phyloP scores from a whole-genome alignment of 257 asterid species.

The Ilex aquifolium region DNA sequence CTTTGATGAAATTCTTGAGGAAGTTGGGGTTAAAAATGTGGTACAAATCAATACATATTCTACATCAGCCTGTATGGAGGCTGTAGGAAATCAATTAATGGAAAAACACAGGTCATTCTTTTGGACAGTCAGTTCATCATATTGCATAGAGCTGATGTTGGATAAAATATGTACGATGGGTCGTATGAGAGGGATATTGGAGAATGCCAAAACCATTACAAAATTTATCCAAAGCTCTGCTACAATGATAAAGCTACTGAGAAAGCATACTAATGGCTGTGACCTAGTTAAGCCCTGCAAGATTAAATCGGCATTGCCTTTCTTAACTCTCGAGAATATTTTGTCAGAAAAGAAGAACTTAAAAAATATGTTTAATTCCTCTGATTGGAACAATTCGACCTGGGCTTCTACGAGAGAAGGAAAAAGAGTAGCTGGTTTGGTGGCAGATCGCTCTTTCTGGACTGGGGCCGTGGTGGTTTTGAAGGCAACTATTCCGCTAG shows the following conservation, averaged over 20 bases:
- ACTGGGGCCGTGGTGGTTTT: conserved; percentile 25
- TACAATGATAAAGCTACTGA: conserved; percentile 17
- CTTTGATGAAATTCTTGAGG: conserved; percentile 22
- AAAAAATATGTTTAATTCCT: conserved; percentile 23
- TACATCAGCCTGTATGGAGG: conserved; percentile 39
- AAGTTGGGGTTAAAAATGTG: conserved; percentile 44
- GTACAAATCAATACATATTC: conserved; percentile 52
- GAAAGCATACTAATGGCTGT: conserved; percentile 15
- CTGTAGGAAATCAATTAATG: conserved; percentile 33
- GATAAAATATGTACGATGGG: conserved; percentile 29
- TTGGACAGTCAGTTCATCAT: conserved; percentile 55
- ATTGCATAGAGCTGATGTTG: conserved; percentile 57
- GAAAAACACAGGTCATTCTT: conserved; percentile 32
- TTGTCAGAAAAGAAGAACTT: conserved; percentile 25
- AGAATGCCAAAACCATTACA: conserved; percentile 39
- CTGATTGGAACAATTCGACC: conserved; percentile 16
- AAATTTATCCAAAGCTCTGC: conserved; percentile 30
- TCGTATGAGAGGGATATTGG: conserved; percentile 24
- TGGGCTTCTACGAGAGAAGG: conserved; percentile 26
- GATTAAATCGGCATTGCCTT: conserved; percentile 25
- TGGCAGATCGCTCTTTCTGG: conserved; percentile 44
- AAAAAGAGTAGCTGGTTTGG: conserved; percentile 28
- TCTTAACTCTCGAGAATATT: conserved; percentile 47
- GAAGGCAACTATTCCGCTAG: conserved; percentile 48
- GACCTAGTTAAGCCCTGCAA: conserved; percentile 28